Base-by-base conservation (phyloP, 768 basidiomycete species). In the Boletus sensibilis region DNA sequence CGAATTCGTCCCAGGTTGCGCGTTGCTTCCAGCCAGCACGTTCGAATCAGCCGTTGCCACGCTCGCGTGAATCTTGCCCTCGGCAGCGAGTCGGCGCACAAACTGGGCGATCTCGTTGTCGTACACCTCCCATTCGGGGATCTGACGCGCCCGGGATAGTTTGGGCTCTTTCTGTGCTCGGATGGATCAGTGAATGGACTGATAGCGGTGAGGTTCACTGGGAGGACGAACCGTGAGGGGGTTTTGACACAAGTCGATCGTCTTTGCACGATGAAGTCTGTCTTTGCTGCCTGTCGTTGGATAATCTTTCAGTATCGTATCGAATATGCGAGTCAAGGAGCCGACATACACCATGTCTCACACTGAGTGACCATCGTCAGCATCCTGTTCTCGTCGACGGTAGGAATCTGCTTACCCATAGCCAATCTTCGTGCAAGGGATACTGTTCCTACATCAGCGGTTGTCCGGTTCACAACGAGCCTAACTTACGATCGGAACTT, bases 101-200 rank as follows among this genome's bases (percentile, higher is more conserved):
- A 99, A 92, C 27, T 75, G 79, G 2, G 95, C 88, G 50, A 98
- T 94, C 72, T 99, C 94, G 6, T 76, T 67, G 70, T 99, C 96
- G 67, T 98, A 98, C 47, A 83, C 83, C 59, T 96, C 94, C 97
- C 97, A 99, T 68, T 98, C 97, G 0, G 97, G 96, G 50, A 98
- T 97, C 64, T 94, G 86, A 37, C 95, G 84, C 4, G 97, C 97
- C 23, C 97, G 85, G 4, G 87, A 82, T 6, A 98, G 80, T 71
- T 98, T 99, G 6, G 95, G 95, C 68, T 98, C 97, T 86, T 98
- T 97, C 91, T 97, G 76, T 68, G 52, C 31, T 40, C 51, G 3
- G 21, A 58, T 31, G 13, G 16, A 58, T 41, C 16, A 33, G 27
- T 61, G 25, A 60, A 20, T 40, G 34, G 43, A 42, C n/a, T 33